A percentile compares a stretch with the other conserved stretches of the same genome.
Evolutionary conservation across 352 stramenopile species (phyloP).

Genomic region (Phytophthora sp.): DNA sequence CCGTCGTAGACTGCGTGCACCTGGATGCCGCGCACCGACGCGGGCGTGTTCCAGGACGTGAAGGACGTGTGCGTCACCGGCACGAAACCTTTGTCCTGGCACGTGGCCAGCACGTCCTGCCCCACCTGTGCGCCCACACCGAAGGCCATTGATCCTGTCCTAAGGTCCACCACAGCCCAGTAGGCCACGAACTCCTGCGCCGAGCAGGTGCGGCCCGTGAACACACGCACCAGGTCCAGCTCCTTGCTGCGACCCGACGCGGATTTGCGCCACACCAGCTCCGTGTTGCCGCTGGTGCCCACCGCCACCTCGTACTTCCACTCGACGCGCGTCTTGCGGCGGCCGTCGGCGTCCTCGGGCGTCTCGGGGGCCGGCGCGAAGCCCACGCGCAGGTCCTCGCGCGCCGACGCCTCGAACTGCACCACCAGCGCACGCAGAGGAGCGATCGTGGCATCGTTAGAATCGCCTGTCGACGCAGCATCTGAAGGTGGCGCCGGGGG

Average conservation of each 20-base stretch:
- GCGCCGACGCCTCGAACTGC: conserved; percentile 70
- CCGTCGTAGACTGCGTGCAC: conserved; percentile 40
- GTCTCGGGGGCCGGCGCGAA: conserved; percentile 46
- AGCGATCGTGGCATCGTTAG: conserved; percentile 1
- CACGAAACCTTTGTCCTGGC: conserved; percentile 44
- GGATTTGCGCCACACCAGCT: conserved; percentile 72
- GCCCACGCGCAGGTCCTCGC: conserved; percentile 72
- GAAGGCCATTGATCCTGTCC: conserved; percentile 39
- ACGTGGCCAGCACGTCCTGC: conserved; percentile 61
- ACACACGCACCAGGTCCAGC: conserved; percentile 61
- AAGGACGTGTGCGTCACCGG: conserved; percentile 56
- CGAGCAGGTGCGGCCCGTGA: conserved; percentile 74
- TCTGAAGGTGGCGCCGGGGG: background rate
- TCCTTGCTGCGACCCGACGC: conserved; percentile 43
- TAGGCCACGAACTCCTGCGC: conserved; percentile 67
- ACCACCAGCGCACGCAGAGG: conserved; percentile 52
- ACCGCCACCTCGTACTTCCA: conserved; percentile 75
- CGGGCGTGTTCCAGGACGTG: conserved; percentile 71
- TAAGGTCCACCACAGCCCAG: conserved; percentile 64
- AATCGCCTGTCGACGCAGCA: conserved; percentile 4
- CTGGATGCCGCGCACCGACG: conserved; percentile 54
- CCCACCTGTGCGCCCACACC: conserved; percentile 62
- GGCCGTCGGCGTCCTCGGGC: conserved; percentile 9
- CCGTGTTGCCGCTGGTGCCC: conserved; percentile 77
- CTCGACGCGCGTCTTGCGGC: conserved; percentile 22